Base-by-base conservation (phyloP, 1,284 basidiomycete genomes). In the Erythrobasidium hasegawianum region DNA sequence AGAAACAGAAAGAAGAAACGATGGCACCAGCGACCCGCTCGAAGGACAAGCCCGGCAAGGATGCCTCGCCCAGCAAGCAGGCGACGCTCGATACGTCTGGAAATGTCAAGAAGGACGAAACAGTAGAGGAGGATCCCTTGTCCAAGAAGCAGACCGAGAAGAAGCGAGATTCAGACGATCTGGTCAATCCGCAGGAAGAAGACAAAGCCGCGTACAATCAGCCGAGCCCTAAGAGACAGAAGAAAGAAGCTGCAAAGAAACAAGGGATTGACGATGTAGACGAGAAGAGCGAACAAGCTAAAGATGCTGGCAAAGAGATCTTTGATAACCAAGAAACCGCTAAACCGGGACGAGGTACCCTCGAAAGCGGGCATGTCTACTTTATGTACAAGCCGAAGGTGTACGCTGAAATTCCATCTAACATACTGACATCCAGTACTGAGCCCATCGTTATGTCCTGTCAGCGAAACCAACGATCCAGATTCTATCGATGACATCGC, bases 351-450 rank as follows among this genome's bases (percentile, higher is more conserved):
- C 33, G 62, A 75, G 77, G 77, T 9, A 75, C 75, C 14, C 72
- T 78, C 58, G 77, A 78, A 57, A 70, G 68, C 4, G 77, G 77
- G 9, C 68, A 68, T 71, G 81, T 86, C 60, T 86, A 86, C 76
- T 86, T 87, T 76, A 83, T 86, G 74, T 87, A 85, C 73, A 81
- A 84, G 10, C 85, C 85, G 0, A 82, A 83, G 55, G 84, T 87
- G 56, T 57, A 38, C 50, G 59, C n/a, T 20, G 18, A 7, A 47
- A n/a, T 20, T 1, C 8, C 55, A 29, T 9, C 41, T 14, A 14
- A 47, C 16, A 47, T 24, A 47, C 16, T 33, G 33, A 33, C 11
- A 33, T 33, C 33, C 4, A 11, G 11, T 47, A 24, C 43, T 47
- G 43, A 47, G 4, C 7, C 26, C 10, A 27, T 52, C 49, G 11